Base-by-base conservation (phyloP, 2,329 filamentous ascomycete genomes). In the Mycosphaerella arachidis region DNA sequence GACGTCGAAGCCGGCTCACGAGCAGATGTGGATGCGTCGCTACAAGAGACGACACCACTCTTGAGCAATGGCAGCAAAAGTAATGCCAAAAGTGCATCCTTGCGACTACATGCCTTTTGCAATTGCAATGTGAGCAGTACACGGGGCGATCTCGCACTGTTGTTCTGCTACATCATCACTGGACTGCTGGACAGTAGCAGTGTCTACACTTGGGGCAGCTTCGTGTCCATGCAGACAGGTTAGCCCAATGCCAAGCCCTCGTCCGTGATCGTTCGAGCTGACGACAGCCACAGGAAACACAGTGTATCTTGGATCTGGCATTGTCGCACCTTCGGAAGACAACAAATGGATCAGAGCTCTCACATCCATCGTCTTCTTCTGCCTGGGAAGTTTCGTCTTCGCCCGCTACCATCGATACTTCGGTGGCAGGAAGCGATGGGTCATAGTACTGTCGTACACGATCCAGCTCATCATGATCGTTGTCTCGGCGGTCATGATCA, bases 161-260 rank as follows among this genome's bases (percentile, higher is more conserved):
- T 93, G 4, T 76, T 84, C 30, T 91, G 88, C 75, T 92, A 92
- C 72, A 76, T 90, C 64, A 87, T 92, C 70, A 92, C 90, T 0
- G 90, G 90, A 4, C 78, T 93, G 10, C 81, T 91, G 7, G 90
- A 93, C 74, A 90, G 87, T 74, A 86, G 88, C 2, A 86, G 88
- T 2, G 88, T 90, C 51, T 87, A 86, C 59, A 88, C 88, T 46
- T 92, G 88, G 86, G 88, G 89, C 12, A 87, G 87, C 2, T 93
- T 93, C 67, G 89, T 91, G 45, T 90, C 86, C 68, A 92, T 92
- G 89, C 90, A 92, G 71, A 92, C 89, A 33, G 50, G 50, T 52
- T 1, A 12, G 48, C 2, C 24, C 8, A 43, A n/a, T n/a, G 3
- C 89, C 88, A 84, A 69, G 64, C 78, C 74, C 30, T 16, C 20